Evolutionary conservation across 495 filamentous ascomycete genomes (phyloP).

Genomic region (Hypoxylon perforatum): DNA sequence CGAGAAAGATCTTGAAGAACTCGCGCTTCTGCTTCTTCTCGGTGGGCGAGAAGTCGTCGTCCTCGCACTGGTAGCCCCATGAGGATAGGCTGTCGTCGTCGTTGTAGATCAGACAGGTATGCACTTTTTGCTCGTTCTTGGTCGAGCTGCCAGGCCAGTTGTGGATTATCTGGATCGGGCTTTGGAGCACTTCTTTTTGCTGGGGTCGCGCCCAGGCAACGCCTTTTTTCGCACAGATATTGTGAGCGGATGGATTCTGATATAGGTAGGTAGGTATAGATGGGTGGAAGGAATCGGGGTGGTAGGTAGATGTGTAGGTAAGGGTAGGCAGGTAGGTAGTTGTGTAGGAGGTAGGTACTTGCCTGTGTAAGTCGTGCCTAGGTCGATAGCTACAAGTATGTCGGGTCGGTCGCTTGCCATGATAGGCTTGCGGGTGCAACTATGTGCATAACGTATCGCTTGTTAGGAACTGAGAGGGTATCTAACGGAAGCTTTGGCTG

Average conservation of each 20-base stretch:
- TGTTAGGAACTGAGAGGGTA: not conserved
- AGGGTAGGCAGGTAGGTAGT: too few species aligned
- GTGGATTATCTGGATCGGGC: constrained; percentile 65
- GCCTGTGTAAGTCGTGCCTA: constrained; percentile 73
- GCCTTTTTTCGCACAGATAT: constrained; percentile 21
- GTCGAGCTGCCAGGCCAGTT: constrained; percentile 68
- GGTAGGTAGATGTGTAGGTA: too few species aligned
- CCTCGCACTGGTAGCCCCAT: constrained; percentile 69
- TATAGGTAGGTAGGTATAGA: too few species aligned
- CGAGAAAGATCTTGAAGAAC: constrained; percentile 73
- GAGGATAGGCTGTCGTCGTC: constrained; percentile 51
- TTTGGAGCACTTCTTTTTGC: constrained; percentile 41
- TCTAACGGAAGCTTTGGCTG: not conserved
- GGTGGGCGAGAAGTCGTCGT: constrained; percentile 53
- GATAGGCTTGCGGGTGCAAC: constrained; percentile 1
- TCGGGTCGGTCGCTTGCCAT: constrained; percentile 54
- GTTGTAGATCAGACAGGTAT: constrained; percentile 65
- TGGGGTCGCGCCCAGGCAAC: constrained; percentile 32
- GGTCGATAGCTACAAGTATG: constrained; percentile 68
- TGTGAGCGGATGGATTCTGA: constrained; percentile 6
- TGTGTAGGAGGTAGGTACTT: too few species aligned
- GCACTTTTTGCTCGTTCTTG: constrained; percentile 68
- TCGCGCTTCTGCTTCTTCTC: constrained; percentile 53
- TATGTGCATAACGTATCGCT: constrained; percentile 22
- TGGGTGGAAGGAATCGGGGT: too few species aligned